phyloP scores from a whole-genome alignment of 2,329 filamentous ascomycete genomes.

The Aspergillus costaricaensis region DNA sequence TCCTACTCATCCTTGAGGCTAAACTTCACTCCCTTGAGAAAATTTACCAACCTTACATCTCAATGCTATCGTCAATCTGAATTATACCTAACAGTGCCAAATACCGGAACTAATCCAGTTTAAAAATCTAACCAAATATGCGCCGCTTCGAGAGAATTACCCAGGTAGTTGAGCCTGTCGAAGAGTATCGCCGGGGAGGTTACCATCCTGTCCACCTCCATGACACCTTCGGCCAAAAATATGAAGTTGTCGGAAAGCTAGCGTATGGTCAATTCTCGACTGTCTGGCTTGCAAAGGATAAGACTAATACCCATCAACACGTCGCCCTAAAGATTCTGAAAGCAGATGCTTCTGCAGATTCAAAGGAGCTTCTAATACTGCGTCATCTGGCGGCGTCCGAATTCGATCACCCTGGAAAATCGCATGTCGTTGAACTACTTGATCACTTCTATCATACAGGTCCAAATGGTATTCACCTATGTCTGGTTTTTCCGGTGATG shows the following conservation, averaged over 20 bases:
- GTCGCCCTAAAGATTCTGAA: slow-evolving; percentile 31
- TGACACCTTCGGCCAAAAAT: slow-evolving; percentile 24
- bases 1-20: too few relatives aligned
- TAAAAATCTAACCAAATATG: too few relatives aligned
- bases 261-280: slow-evolving; percentile 26
- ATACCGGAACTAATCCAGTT: too few relatives aligned
- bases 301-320: slow-evolving; percentile 19
- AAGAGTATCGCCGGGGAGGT: slow-evolving; percentile 28
- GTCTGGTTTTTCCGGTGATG: slow-evolving; percentile 30
- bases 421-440: slow-evolving; percentile 23
- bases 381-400: slow-evolving; percentile 14
- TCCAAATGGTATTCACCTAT: slow-evolving; percentile 26
- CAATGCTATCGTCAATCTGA: too few relatives aligned
- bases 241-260: slow-evolving; percentile 23
- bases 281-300: slow-evolving; percentile 28
- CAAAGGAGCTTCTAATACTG: slow-evolving; percentile 24
- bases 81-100: too few relatives aligned
- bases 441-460: slow-evolving; percentile 28
- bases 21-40: too few relatives aligned
- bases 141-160: background rate
- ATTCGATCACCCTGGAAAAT: slow-evolving; percentile 20
- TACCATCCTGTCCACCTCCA: slow-evolving; percentile 30
- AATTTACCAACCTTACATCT: too few relatives aligned
- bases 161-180: slow-evolving; percentile 21
- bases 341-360: slow-evolving; percentile 22